Evolutionary conservation across 495 filamentous ascomycete species (phyloP).

Genomic region (Annulohypoxylon bovei): DNA sequence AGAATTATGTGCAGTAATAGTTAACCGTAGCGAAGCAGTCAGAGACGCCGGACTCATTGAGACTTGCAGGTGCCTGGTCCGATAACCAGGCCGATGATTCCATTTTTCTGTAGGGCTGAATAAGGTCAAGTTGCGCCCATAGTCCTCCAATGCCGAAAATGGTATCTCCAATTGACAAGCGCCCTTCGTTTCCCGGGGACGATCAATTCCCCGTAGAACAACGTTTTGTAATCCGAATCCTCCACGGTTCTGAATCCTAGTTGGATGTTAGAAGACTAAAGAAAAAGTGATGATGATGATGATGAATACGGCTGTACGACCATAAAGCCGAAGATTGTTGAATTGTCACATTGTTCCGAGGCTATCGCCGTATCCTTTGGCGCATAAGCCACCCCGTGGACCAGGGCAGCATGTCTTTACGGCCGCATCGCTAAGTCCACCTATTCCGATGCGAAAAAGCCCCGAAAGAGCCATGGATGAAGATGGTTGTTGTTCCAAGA

Average conservation of each 20-base stretch:
- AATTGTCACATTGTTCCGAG: neutral
- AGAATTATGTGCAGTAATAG: neutral
- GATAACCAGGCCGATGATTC: constrained; percentile 2
- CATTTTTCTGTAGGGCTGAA: constrained; percentile 34
- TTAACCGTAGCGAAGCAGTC: neutral
- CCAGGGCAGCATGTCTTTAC: neutral
- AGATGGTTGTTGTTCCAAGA: constrained; percentile 12
- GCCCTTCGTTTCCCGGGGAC: neutral
- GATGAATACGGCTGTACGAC: neutral
- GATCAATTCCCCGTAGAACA: constrained; percentile 19
- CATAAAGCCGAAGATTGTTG: neutral
- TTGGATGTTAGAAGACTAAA: neutral
- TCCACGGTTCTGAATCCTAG: neutral
- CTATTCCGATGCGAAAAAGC: constrained; percentile 9
- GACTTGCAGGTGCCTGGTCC: constrained; percentile 2
- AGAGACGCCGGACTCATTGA: neutral
- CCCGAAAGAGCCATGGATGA: neutral
- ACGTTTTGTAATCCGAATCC: neutral
- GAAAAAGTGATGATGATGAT: neutral
- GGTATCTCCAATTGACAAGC: neutral
- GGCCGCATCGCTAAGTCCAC: constrained; percentile 16
- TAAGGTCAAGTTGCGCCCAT: constrained; percentile 4
- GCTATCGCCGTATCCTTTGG: constrained; percentile 6
- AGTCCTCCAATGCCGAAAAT: constrained; percentile 14
- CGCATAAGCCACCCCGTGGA: neutral